Evolutionary conservation across 305 asterid species (phyloP), one percentile per base, ranked within the genome.

Genomic region (Caryopteris hybrid): DNA sequence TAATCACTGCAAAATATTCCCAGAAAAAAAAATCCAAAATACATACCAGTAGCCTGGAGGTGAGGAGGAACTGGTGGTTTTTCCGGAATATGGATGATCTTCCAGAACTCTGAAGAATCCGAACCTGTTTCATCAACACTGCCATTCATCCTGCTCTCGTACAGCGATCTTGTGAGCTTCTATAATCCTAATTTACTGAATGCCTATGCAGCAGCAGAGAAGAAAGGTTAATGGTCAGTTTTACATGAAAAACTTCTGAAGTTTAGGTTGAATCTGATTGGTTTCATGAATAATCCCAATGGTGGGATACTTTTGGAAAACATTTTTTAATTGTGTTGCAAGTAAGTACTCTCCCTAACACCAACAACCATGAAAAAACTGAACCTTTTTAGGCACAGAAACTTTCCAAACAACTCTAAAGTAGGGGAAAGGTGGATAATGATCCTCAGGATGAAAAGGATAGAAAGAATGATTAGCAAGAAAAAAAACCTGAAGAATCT

Each of bases 81-180:
- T 50, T 64, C 94, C 12, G 99, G 95, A 68, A 90, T 73, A 72
- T 93, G 88, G 74, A 85, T 63, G 70, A 93, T 90, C 77, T 79
- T 77, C 79, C 88, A 86, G 75, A 65, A 50, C 22, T 61, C 56
- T 0, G 69, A 64, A 46, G 77, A 59, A 18, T 54, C 56, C 23
- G 21, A 22, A 39, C 64, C 18, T 14, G 36, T 20, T 54, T 61
- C 76, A 23, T 52, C 77, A 48, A 34, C 74, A 38, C 57, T 62
- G 42, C 79, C 67, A 47, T 54, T 55, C 84, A 83, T 83, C 53
- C 23, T 38, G 57, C 56, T 47, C 71, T 17, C 14, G 43, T 31
- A 52, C 21, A 43, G 43, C 45, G 62, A 60, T 1, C 4, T 50
- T 23, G 6, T 9, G 21, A 33, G 46, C 43, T 61, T 9, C 56